Percentiles rank a stretch among this genome's conserved stretches.
Evolutionary conservation across 805 yeast species (phyloP).

Genomic region (Saturnispora halmiae): DNA sequence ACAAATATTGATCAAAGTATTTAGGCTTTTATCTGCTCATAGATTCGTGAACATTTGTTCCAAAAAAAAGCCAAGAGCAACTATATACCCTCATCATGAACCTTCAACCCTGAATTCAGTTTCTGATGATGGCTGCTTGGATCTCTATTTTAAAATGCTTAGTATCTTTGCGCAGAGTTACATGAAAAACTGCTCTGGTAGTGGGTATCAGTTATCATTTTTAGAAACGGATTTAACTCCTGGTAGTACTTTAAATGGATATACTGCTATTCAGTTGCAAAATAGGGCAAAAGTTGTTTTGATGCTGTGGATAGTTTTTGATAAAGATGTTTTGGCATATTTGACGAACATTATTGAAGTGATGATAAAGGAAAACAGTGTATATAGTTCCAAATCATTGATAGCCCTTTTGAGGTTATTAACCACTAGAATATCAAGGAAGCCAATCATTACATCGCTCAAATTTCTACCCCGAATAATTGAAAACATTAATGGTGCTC

Average conservation of each 20-base stretch:
- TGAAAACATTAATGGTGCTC: slow-evolving; percentile 13
- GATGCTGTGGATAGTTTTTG: slow-evolving; percentile 24
- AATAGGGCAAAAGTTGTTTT: slow-evolving; percentile 27
- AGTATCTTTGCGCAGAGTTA: slow-evolving; percentile 16
- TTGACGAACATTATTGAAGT: slow-evolving; percentile 19
- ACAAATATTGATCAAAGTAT: slow-evolving; percentile 23
- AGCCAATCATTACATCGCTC: slow-evolving; percentile 17
- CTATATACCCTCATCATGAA: slow-evolving; percentile 12
- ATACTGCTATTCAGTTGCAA: slow-evolving; percentile 19
- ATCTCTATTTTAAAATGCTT: slow-evolving; percentile 26
- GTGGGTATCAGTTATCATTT: slow-evolving; percentile 2
- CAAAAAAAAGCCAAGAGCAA: slow-evolving; percentile 1
- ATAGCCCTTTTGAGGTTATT: slow-evolving; percentile 10
- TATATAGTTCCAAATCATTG: slow-evolving; percentile 9
- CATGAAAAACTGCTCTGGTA: background rate
- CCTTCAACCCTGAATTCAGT: slow-evolving; percentile 12
- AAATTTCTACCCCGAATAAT: slow-evolving; percentile 15
- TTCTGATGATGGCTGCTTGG: slow-evolving; percentile 25
- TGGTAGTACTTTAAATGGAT: slow-evolving; percentile 24
- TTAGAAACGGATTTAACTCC: slow-evolving; percentile 23
- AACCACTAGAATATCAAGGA: slow-evolving; percentile 9
- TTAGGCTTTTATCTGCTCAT: slow-evolving; percentile 20
- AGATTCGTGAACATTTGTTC: slow-evolving; percentile 25
- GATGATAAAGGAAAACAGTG: slow-evolving; percentile 11
- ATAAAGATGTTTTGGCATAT: slow-evolving; percentile 20